Base-by-base conservation (phyloP, 164 flowering plant genomes). In the Stephania yunnanensis region DNA sequence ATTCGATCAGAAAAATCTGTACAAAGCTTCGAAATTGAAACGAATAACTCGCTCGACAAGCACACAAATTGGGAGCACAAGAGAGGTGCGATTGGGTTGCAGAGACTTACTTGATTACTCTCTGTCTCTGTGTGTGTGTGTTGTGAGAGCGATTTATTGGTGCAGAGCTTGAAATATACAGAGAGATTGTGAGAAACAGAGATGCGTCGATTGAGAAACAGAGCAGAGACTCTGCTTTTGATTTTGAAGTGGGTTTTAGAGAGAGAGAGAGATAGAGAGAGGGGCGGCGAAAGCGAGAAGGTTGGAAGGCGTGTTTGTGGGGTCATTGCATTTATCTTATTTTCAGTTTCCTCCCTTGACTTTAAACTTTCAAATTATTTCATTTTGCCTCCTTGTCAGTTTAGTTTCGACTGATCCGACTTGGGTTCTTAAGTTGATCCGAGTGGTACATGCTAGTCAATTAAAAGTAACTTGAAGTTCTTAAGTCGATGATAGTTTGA, bases 251-350 rank as follows among this genome's bases (percentile, higher is more conserved):
- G 53, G 53, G 53, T 8, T 48, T 8, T 48, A 12, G 53, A 48
- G 53, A 48, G 53, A 48, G 53, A 48, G 9, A 44, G 46, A 22
- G 71, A 52, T 19, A 6, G 20, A 45, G n/a, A n/a, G n/a, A n/a
- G 31, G 52, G 72, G 53, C 55, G 73, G 73, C 69, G 77, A 75
- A 55, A 44, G 77, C 55, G 30, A 75, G 77, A 69, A 61, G 22
- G 10, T 15, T 42, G 75, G 75, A 73, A 45, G 45, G 10, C 31
- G 10, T 12, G 53, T 1, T 8, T 8, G 53, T 3, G 53, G 53
- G 53, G 53, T 48, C 53, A 36, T 48, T 48, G 11, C 4, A 48
- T 8, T 1, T 48, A 2, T 48, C 0, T 7, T 48, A 48, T 48
- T 48, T 12, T 48, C 53, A 48, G 13, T 3, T 48, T 48, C 10